Evolutionary conservation across 768 basidiomycete species (phyloP).

Genomic region (Suillus alpinus): DNA sequence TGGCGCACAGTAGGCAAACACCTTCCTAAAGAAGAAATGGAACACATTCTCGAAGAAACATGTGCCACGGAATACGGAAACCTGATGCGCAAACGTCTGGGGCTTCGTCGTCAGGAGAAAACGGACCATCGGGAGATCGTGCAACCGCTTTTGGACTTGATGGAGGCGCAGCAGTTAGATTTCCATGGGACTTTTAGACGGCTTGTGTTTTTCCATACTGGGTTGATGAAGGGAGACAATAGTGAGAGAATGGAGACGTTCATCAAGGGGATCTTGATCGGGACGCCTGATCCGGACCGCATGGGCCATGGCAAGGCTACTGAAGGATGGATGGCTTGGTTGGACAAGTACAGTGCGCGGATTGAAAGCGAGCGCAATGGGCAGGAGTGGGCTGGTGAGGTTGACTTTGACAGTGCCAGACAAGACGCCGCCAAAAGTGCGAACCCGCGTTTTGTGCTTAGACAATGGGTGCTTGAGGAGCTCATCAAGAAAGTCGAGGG

Average conservation of each 20-base stretch:
- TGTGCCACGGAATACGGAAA: conserved; percentile 63
- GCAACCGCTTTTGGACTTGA: conserved; percentile 68
- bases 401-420: conserved; percentile 45
- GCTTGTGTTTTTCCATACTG: conserved; percentile 61
- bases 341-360: conserved; percentile 57
- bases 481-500: conserved; percentile 68
- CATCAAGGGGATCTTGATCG: conserved; percentile 42
- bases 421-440: conserved; percentile 48
- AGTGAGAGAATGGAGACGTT: conserved; percentile 37
- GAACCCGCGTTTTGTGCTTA: conserved; percentile 89
- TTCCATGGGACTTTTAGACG: conserved; percentile 83
- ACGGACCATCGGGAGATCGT: conserved; percentile 62
- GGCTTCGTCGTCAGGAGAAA: conserved; percentile 52
- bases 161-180: conserved; percentile 77
- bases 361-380: conserved; percentile 45
- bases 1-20: conserved; percentile 62
- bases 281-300: conserved; percentile 45
- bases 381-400: conserved; percentile 41
- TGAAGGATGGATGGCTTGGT: conserved; percentile 59
- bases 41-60: conserved; percentile 54
- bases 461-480: conserved; percentile 97
- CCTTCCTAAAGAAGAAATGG: conserved; percentile 56
- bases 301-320: conserved; percentile 45
- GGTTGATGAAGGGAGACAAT: conserved; percentile 19
- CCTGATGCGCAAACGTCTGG: conserved; percentile 82